Evolutionary conservation across 2,329 filamentous ascomycete genomes (phyloP).

Genomic region (Fusarium pseudoanthophilum): DNA sequence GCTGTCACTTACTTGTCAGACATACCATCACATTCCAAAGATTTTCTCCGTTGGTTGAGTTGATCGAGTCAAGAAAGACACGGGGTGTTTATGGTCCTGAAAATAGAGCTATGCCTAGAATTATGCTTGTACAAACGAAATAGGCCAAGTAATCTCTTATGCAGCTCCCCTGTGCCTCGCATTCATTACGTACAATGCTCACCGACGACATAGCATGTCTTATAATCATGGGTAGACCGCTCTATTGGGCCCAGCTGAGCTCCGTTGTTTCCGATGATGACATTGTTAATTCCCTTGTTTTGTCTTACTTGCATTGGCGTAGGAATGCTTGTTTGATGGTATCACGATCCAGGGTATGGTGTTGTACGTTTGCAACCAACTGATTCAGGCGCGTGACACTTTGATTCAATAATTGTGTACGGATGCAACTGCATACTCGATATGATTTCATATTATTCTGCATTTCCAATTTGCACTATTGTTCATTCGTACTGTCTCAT

Average conservation of each 20-base stretch:
- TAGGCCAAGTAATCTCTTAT: constrained; percentile 8
- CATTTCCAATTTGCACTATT: neutral
- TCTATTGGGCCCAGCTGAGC: constrained; percentile 8
- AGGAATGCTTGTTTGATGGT: neutral
- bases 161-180: constrained; percentile 10
- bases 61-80: neutral
- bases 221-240: constrained; percentile 5
- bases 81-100: neutral
- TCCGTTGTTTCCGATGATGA: constrained; percentile 21
- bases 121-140: constrained; percentile 2
- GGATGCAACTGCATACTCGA: neutral
- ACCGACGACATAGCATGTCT: constrained; percentile 10
- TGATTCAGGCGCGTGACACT: neutral
- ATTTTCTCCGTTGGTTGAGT: neutral
- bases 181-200: constrained; percentile 7
- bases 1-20: constrained; percentile 1
- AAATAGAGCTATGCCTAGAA: constrained; percentile 1
- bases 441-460: neutral
- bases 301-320: neutral
- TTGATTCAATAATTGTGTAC: neutral
- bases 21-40: constrained; percentile 1
- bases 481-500: neutral
- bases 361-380: neutral
- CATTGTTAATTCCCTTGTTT: constrained; percentile 2
- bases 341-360: constrained; percentile 11